Base-by-base conservation (phyloP, 2,329 filamentous ascomycete species). In the Pseudogymnoascus sp. region DNA sequence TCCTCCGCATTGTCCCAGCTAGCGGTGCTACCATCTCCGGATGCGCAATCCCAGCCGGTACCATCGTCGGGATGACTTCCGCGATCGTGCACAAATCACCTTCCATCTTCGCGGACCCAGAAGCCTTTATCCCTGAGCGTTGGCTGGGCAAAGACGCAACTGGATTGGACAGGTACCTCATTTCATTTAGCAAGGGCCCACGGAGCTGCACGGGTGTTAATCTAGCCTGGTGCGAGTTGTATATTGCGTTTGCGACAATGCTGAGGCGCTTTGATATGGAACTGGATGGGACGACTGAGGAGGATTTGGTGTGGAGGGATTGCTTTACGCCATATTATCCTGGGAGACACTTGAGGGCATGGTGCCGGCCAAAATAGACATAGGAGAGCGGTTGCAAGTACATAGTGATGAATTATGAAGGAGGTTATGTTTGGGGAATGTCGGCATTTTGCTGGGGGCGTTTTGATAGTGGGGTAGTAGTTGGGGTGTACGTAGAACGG, bases 141-240 rank as follows among this genome's bases (percentile, higher is more conserved):
- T 80, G 78, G 77, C 61, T 76, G 3, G 70, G 68, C 0, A 34
- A 56, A 18, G 66, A 65, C 11, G 68, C 64, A 0, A 65, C 66
- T 12, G 73, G 75, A 37, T 67, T 74, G 23, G 71, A 70, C 46
- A 69, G 67, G 4, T 75, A 69, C 8, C 63, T 77, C 12, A 73
- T 78, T 60, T 72, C 77, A 0, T 81, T 81, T 65, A 76, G 73
- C 0, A 67, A 73, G 16, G 78, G 78, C 0, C 70, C 75, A 0
- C 69, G 77, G 23, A 70, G 67, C 37, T 77, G 74, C 66, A 66
- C 75, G 18, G 74, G 74, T 25, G 65, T 69, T 21, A 74, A 75
- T 65, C 67, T 74, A 10, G 73, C 73, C 2, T 71, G 67, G 65
- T 67, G 67, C 12, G 73, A 74, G 62, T 16, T 74, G 16, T 71